phyloP scores from a whole-genome alignment of 2,329 filamentous ascomycete genomes.

The Rutstroemia sp. region DNA sequence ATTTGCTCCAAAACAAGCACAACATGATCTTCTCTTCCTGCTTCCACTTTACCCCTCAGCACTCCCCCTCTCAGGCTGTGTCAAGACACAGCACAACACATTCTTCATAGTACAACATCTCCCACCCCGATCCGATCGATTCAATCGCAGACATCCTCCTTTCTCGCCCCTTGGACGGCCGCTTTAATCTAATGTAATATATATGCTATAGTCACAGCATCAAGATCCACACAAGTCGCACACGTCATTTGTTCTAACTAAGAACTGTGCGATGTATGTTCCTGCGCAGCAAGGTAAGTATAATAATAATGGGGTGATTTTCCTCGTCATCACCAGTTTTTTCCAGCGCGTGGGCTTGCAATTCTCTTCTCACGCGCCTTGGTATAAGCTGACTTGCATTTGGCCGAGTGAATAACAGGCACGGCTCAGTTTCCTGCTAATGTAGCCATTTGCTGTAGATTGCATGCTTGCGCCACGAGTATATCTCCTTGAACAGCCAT shows the following conservation, averaged over 20 bases:
- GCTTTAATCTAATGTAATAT: neutral
- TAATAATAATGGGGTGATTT: neutral
- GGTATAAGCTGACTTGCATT: neutral
- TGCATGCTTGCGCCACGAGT: no score
- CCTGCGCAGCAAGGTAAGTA: no score
- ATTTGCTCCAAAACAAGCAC: neutral
- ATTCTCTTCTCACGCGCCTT: neutral
- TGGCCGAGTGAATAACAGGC: neutral
- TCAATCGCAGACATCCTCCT: neutral
- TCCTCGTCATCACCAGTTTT: no score
- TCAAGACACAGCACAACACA: neutral
- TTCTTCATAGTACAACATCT: constrained; percentile 4
- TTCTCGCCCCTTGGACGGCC: constrained; percentile 1
- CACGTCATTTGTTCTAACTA: neutral
- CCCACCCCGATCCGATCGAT: constrained; percentile 8
- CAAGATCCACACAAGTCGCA: neutral
- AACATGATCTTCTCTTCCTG: neutral
- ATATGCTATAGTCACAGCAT: neutral
- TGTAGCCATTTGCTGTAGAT: neutral
- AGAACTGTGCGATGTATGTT: no score
- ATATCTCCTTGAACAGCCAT: no score
- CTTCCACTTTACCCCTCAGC: neutral
- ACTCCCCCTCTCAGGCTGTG: neutral
- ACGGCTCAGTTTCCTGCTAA: neutral
- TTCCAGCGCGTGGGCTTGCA: neutral